Conservation (phyloP, 208 protist genomes). For the Trypanosoma avium region DNA sequence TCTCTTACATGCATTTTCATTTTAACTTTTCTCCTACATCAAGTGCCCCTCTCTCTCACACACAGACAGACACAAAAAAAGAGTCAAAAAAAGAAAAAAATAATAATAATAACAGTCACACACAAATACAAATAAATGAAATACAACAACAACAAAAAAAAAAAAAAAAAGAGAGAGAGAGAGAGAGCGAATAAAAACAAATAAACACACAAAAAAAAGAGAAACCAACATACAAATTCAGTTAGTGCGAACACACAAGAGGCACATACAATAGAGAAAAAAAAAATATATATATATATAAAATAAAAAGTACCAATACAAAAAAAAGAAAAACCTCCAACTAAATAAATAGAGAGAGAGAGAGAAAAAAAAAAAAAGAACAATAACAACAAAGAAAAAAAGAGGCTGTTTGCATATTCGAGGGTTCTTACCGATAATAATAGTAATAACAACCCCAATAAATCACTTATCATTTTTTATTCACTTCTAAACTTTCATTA, state of each 20-base stretch:
- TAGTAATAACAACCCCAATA: too few relatives aligned
- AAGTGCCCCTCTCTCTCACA: background rate
- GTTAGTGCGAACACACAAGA: too few relatives aligned
- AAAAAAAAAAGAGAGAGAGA: background rate
- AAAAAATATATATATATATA: conserved; percentile 5
- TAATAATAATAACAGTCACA: background rate
- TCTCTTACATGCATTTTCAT: background rate
- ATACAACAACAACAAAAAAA: background rate
- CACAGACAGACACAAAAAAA: conserved; percentile 10
- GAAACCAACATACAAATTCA: too few relatives aligned
- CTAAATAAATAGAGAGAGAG: conserved; percentile 17
- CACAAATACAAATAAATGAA: background rate
- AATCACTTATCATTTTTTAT: too few relatives aligned
- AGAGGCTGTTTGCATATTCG: too few relatives aligned
- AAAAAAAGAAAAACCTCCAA: conserved; percentile 25
- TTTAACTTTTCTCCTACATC: background rate
- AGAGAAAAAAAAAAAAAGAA: conserved; percentile 23
- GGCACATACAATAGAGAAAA: conserved; percentile 14
- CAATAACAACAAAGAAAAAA: too few relatives aligned
- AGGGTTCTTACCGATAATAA: too few relatives aligned
- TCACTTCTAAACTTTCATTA: too few relatives aligned
- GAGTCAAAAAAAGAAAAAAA: conserved; percentile 4
- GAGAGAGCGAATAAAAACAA: background rate
- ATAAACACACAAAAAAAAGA: too few relatives aligned
- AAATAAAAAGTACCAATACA: background rate